Percentiles rank a stretch among this genome's conserved stretches.
phyloP scores from a whole-genome alignment of 371 early-diverging fungal species.

The Smittium culicis region DNA sequence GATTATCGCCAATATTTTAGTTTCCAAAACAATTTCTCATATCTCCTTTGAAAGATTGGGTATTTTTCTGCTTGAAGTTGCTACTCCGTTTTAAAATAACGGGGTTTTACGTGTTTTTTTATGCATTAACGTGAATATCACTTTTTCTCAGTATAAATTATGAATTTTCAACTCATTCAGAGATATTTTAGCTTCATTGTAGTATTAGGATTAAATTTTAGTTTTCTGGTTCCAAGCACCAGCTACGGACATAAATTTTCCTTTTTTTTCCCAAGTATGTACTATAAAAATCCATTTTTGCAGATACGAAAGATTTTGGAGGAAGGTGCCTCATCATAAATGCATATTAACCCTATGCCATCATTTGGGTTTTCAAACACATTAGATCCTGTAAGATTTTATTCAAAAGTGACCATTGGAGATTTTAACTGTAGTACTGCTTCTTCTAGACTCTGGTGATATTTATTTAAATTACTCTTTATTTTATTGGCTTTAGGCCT shows the following conservation, averaged over 20 bases:
- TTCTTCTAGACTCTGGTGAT: not conserved
- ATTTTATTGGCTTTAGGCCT: not conserved
- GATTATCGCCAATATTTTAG: not conserved
- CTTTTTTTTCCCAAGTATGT: not conserved
- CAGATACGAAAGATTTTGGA: not conserved
- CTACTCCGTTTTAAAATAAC: not conserved
- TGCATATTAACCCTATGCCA: not conserved
- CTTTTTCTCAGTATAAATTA: not conserved
- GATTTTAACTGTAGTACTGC: not conserved
- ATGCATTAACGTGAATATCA: not conserved
- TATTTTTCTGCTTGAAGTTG: not conserved
- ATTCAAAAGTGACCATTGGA: not conserved
- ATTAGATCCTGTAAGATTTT: not conserved
- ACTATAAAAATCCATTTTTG: not conserved
- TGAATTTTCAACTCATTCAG: not conserved
- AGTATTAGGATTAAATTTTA: not conserved
- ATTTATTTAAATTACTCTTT: constrained; percentile 3
- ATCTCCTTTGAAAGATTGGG: not conserved
- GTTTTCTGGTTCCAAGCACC: not conserved
- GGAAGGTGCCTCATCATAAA: not conserved
- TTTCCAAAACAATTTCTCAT: not conserved
- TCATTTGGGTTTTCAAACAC: not conserved
- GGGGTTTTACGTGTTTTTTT: not conserved
- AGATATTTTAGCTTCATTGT: not conserved
- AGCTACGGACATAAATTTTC: not conserved